Evolutionary conservation across 768 basidiomycete genomes (phyloP).

Genomic region (Kwoniella dendrophila): DNA sequence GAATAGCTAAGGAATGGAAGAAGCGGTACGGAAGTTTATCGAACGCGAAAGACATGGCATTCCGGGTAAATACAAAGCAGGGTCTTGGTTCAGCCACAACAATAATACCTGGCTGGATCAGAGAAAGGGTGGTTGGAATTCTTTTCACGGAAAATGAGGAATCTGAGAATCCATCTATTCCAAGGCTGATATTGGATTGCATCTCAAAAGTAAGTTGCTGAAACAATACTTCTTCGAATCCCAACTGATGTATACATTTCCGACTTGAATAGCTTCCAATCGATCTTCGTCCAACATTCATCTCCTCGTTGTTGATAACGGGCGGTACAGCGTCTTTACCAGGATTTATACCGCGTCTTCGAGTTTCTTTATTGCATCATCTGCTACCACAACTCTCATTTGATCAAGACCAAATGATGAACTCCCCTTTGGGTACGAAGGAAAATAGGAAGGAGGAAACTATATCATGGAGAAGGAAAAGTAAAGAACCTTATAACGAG

Average conservation of each 20-base stretch:
- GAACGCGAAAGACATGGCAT: conserved; percentile 19
- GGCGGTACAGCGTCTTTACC: conserved; percentile 92
- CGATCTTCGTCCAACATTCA: conserved; percentile 82
- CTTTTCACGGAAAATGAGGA: conserved; percentile 76
- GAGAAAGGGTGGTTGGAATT: conserved; percentile 87
- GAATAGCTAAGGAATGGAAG: conserved; percentile 9
- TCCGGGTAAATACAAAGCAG: conserved; percentile 2
- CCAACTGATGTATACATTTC: conserved; percentile 1
- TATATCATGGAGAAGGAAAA: conserved; percentile 27
- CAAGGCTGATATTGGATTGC: conserved; percentile 76
- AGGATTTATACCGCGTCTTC: conserved; percentile 88
- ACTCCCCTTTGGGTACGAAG: conserved; percentile 21
- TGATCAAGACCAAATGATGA: not conserved
- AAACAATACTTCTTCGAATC: not conserved
- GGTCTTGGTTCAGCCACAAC: conserved; percentile 72
- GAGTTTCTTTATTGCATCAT: conserved; percentile 70
- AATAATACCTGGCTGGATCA: conserved; percentile 89
- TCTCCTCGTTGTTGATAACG: conserved; percentile 77
- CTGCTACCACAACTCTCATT: conserved; percentile 56
- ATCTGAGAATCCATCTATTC: conserved; percentile 73
- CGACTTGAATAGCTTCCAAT: conserved; percentile 69
- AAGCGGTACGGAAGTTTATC: conserved; percentile 23
- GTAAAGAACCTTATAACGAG: conserved; percentile 73
- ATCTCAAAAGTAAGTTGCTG: conserved; percentile 73
- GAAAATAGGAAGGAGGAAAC: conserved; percentile 25